Percentiles rank a stretch among this genome's conserved stretches.
Conservation (phyloP, 2,329 filamentous ascomycete genomes). For the Ophiostoma ulmi region DNA sequence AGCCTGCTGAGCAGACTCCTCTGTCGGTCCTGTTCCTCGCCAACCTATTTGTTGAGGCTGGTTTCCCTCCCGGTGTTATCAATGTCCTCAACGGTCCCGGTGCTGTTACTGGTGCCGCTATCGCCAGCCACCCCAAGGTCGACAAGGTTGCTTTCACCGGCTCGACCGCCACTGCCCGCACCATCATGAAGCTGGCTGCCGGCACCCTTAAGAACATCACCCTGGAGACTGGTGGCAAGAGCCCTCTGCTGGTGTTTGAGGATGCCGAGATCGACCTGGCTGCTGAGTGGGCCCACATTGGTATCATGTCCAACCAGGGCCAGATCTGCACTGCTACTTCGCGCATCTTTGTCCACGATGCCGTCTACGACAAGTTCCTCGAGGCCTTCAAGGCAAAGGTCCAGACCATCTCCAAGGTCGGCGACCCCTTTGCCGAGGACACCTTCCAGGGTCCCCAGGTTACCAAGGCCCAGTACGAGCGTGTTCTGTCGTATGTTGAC, state of each 20-base stretch:
- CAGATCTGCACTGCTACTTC: conserved; percentile 73
- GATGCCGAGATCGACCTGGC: conserved; percentile 59
- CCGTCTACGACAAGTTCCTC: conserved; percentile 57
- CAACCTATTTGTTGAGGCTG: conserved; percentile 61
- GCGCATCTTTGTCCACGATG: conserved; percentile 61
- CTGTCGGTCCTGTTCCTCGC: conserved; percentile 58
- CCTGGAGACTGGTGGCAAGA: conserved; percentile 57
- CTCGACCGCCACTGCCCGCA: conserved; percentile 59
- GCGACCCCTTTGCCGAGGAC: conserved; percentile 53
- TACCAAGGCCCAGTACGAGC: conserved; percentile 57
- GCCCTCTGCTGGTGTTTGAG: conserved; percentile 53
- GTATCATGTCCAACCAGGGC: conserved; percentile 64
- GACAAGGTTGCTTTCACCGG: conserved; percentile 74
- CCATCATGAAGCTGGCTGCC: conserved; percentile 63
- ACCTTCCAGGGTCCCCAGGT: conserved; percentile 57
- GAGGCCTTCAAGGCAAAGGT: conserved; percentile 45
- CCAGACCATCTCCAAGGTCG: conserved; percentile 43
- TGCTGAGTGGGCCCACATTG: conserved; percentile 45
- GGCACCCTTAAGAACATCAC: conserved; percentile 56
- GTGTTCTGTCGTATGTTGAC: conserved; percentile 56
- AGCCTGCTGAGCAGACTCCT: conserved; percentile 60
- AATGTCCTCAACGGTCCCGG: conserved; percentile 68
- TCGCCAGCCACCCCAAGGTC: conserved; percentile 59
- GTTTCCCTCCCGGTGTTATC: conserved; percentile 68
- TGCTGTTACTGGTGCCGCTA: conserved; percentile 57